Conservation (phyloP, 495 filamentous ascomycete genomes). For the Xylaria acuta region DNA sequence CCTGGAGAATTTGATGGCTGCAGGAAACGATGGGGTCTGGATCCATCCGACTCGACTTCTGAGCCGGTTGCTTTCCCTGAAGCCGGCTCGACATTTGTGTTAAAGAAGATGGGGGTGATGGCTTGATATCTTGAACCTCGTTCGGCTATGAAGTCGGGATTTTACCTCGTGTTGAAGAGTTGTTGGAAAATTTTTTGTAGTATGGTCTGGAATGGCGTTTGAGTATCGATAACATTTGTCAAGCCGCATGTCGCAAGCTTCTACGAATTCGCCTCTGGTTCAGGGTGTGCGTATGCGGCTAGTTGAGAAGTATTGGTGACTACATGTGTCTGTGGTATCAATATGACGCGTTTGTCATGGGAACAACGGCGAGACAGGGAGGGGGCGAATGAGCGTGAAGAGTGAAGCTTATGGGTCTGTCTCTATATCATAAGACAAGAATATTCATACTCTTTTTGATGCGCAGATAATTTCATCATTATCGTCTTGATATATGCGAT, state of each 20-base stretch:
- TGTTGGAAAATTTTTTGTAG: neutral
- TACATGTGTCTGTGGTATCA: neutral
- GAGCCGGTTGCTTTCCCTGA: too few relatives aligned
- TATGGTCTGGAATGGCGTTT: constrained; percentile 1
- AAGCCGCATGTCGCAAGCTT: constrained; percentile 1
- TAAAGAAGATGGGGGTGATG: neutral
- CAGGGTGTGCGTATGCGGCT: neutral
- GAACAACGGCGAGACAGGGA: neutral
- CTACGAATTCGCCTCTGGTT: neutral
- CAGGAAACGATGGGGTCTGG: neutral
- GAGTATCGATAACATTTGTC: neutral
- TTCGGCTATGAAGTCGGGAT: neutral
- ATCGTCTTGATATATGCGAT: neutral
- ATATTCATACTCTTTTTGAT: neutral
- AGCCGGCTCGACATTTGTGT: neutral
- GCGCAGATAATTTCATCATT: neutral
- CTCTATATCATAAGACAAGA: neutral
- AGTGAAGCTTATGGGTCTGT: neutral
- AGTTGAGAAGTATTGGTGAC: neutral
- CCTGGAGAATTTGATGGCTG: neutral
- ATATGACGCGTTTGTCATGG: neutral
- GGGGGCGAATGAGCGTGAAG: neutral
- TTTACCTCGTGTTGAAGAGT: neutral
- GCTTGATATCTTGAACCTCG: neutral
- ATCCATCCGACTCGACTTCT: neutral